Conservation (phyloP, 2,329 filamentous ascomycete species). For the Drechslerella dactyloides region DNA sequence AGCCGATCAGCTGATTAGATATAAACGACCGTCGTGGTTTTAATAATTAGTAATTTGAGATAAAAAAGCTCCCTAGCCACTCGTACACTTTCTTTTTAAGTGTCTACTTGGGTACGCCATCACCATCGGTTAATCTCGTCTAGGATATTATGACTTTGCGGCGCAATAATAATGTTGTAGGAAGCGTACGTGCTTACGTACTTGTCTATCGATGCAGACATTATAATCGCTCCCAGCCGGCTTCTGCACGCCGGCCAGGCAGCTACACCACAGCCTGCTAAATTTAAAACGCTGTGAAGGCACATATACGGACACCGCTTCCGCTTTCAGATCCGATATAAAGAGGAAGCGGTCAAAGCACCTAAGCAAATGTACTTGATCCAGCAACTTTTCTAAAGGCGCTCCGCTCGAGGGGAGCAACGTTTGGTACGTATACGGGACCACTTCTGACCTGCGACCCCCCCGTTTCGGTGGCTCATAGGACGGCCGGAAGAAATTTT, state of each 20-base stretch:
- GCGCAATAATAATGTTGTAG: not conserved
- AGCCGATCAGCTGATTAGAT: slow-evolving; percentile 3
- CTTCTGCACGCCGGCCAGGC: no score
- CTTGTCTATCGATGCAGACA: no score
- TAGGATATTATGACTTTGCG: not conserved
- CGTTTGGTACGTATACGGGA: no score
- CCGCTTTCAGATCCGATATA: slow-evolving; percentile 1
- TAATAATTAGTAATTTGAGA: not conserved
- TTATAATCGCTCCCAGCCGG: not conserved
- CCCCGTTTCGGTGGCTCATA: slow-evolving; percentile 24
- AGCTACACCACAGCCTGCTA: not conserved
- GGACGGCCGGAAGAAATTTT: slow-evolving; percentile 48
- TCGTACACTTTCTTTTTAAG: not conserved
- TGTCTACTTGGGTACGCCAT: not conserved
- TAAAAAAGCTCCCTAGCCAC: slow-evolving; percentile 8
- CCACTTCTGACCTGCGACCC: not conserved
- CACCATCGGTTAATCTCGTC: not conserved
- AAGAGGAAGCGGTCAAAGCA: not conserved
- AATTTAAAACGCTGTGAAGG: not conserved
- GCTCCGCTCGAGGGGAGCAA: no score
- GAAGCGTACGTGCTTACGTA: no score
- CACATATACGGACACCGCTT: slow-evolving; percentile 1
- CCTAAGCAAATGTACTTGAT: no score
- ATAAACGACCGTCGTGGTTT: not conserved
- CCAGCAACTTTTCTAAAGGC: no score